These are phyloP conservation scores for Kwoniella bestiolae DNA, from an alignment of 768 basidiomycete species.

Conservation along the genomic window DNA sequence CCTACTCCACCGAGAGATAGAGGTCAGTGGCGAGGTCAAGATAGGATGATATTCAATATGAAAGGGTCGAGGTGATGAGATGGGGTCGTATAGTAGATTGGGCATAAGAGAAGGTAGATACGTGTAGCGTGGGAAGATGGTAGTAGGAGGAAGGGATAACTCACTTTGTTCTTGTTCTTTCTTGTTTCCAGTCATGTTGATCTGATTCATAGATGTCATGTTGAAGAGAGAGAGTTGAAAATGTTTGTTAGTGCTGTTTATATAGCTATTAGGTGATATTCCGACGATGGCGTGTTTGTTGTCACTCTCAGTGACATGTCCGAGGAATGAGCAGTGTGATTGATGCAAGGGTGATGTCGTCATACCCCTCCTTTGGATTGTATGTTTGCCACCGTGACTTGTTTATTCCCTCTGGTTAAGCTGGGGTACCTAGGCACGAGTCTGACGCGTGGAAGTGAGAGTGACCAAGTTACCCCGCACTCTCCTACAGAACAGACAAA, in stretches of 20 bases:
- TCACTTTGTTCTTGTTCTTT: slow-evolving; percentile 29
- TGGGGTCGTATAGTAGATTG: no score
- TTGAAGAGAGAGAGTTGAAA: background rate
- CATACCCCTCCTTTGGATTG: background rate
- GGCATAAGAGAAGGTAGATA: no score
- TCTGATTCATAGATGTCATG: slow-evolving; percentile 27
- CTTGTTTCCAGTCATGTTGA: slow-evolving; percentile 26
- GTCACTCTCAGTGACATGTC: background rate
- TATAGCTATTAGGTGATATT: background rate
- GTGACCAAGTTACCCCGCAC: background rate
- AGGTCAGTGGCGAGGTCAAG: slow-evolving; percentile 3
- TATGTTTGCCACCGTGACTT: background rate
- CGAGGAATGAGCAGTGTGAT: background rate
- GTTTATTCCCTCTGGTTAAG: background rate
- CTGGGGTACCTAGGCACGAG: background rate
- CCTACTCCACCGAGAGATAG: slow-evolving; percentile 18
- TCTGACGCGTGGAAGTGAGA: slow-evolving; percentile 4
- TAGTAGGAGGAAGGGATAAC: slow-evolving; percentile 2
- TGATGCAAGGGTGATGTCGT: background rate
- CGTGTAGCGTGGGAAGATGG: no score
- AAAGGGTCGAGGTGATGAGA: background rate
- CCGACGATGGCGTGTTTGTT: slow-evolving; percentile 13
- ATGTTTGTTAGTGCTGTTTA: slow-evolving; percentile 2
- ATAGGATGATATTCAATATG: no score
- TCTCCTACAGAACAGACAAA: background rate